phyloP scores from a whole-genome alignment of 371 early-diverging fungal genomes.

The Cokeromyces recurvatus region DNA sequence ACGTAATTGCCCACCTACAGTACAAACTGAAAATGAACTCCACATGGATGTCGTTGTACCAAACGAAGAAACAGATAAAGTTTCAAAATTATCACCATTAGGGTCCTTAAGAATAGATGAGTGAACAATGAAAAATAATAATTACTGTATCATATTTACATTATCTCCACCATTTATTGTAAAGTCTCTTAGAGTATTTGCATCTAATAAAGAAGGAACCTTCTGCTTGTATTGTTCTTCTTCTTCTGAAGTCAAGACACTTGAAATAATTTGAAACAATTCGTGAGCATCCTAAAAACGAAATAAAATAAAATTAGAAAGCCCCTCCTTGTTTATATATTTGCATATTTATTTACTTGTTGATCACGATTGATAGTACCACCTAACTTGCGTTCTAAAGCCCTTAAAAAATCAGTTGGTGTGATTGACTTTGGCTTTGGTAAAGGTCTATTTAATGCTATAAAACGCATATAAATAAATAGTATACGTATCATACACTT shows the following conservation, averaged over 20 bases:
- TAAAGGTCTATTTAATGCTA: slow-evolving; percentile 43
- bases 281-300: slow-evolving; percentile 90
- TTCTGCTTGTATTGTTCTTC: slow-evolving; percentile 36
- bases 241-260: slow-evolving; percentile 73
- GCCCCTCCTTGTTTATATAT: too few species aligned
- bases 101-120: slow-evolving; percentile 13
- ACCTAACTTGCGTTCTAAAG: slow-evolving; percentile 40
- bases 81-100: slow-evolving; percentile 40
- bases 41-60: slow-evolving; percentile 50
- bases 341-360: slow-evolving; percentile 25
- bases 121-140: background rate
- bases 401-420: slow-evolving; percentile 35
- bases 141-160: slow-evolving; percentile 3
- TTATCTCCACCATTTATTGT: slow-evolving; percentile 12
- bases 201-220: slow-evolving; percentile 39
- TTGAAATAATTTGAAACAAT: slow-evolving; percentile 83
- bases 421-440: slow-evolving; percentile 30
- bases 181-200: slow-evolving; percentile 21
- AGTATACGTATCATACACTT: background rate
- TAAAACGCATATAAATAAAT: background rate
- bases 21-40: slow-evolving; percentile 49
- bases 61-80: slow-evolving; percentile 42
- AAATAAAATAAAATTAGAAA: slow-evolving; percentile 7
- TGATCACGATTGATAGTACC: slow-evolving; percentile 41
- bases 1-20: slow-evolving; percentile 41